These are phyloP conservation scores for Danielia oregonensis DNA, from an alignment of 805 yeast species.

Conservation along the genomic window DNA sequence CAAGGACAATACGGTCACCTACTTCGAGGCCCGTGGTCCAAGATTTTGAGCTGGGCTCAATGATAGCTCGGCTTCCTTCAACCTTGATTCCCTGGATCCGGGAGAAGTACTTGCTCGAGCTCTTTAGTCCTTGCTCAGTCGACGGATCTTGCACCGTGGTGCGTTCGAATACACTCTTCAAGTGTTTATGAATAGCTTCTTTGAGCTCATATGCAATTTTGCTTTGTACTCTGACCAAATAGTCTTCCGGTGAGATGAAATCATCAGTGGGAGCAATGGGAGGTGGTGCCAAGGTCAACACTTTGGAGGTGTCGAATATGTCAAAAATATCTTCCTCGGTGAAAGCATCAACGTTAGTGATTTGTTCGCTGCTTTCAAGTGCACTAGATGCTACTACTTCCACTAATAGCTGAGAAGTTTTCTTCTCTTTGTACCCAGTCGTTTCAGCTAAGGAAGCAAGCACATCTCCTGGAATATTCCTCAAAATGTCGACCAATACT, in stretches of 20 bases:
- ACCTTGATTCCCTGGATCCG: constrained; percentile 11
- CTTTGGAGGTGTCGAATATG: background rate
- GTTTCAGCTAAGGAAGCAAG: too few relatives aligned
- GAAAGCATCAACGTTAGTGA: constrained; percentile 1
- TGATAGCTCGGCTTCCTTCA: constrained; percentile 7
- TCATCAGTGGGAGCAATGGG: constrained; percentile 2
- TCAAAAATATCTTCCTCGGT: constrained; percentile 14
- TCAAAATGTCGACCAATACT: too few relatives aligned
- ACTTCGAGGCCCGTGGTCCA: constrained; percentile 1
- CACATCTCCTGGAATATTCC: too few relatives aligned
- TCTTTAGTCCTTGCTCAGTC: constrained; percentile 11
- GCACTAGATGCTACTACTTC: too few relatives aligned
- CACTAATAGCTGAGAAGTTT: too few relatives aligned
- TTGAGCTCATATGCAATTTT: constrained; percentile 1
- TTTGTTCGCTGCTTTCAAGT: too few relatives aligned
- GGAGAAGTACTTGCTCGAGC: constrained; percentile 29
- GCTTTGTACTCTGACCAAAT: background rate
- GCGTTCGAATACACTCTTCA: constrained; percentile 5
- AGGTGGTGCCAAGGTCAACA: background rate
- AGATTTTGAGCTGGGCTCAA: constrained; percentile 2
- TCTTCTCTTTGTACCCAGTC: too few relatives aligned
- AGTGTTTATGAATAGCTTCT: constrained; percentile 1
- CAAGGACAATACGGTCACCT: constrained; percentile 13
- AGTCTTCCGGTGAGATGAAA: background rate
- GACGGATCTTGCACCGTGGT: constrained; percentile 12